Base-by-base conservation (phyloP, 2,329 filamentous ascomycete genomes). In the Talaromyces islandicus region DNA sequence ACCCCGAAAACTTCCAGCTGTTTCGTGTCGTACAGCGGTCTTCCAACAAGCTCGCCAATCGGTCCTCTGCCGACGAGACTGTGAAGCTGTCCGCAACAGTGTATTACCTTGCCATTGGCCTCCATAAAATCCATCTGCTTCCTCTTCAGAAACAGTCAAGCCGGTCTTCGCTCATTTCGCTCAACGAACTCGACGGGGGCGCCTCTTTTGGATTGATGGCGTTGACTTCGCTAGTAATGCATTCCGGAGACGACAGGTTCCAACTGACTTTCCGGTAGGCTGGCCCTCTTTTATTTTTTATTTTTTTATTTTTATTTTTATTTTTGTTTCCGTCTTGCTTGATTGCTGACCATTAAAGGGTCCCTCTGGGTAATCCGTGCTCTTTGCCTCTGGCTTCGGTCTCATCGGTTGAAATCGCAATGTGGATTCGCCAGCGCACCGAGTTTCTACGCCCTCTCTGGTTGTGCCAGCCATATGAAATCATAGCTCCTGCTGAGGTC, bases 101-200 rank as follows among this genome's bases (percentile, higher is more conserved):
- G 25, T 89, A 84, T 71, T 89, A 89, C 68, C 79, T 90, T 63
- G 87, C 84, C 7, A 81, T 90, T 68, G 88, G 88, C 21, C 80
- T 87, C 32, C 86, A 89, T 75, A 88, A 87, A 69, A 75, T 90
- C 35, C 87, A 90, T 73, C 67, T 90, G 54, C 81, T 90, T 52
- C 86, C 86, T n/a, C 69, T 88, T 32, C 81, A 85, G 48, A 88
- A 86, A 65, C 75, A 80, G 21, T 78, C 77, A 32, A 80, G 79
- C 65, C 79, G 83, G 63, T 75, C 79, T 27, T 83, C 84, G 17
- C 82, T 79, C 64, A 81, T 81, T 27, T 84, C 82, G 12, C 69
- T 86, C 55, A 75, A 69, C 41, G 78, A 83, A 53, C 71, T 82
- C 65, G 77, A 81, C 43, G 71, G 77, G 62, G 76, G 82, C 62